phyloP scores from a whole-genome alignment of 75 land plant species.

The Cupressus sempervirens region DNA sequence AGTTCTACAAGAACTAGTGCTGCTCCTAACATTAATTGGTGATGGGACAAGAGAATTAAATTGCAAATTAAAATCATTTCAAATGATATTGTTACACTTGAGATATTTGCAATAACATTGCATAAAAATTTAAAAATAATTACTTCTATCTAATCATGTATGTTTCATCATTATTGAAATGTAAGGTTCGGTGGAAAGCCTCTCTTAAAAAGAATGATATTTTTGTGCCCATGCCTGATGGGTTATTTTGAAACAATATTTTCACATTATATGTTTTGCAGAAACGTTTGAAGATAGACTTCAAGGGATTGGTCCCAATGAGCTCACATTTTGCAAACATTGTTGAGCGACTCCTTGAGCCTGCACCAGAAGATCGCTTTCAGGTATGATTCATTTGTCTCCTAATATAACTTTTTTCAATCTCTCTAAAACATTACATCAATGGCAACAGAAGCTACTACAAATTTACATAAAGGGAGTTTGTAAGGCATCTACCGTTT shows the following conservation, averaged over 20 bases:
- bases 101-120: neutral
- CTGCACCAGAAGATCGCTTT: conserved; percentile 52
- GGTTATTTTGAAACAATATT: neutral
- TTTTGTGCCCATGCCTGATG: neutral
- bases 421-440: neutral
- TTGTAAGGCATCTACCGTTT: neutral
- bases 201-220: neutral
- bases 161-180: neutral
- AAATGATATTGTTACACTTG: neutral
- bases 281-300: conserved; percentile 46
- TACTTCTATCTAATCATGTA: neutral
- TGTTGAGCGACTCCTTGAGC: conserved; percentile 42
- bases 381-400: conserved; percentile 22
- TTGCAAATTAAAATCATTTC: neutral
- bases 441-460: neutral
- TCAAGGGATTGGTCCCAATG: conserved; percentile 27
- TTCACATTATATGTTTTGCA: conserved; percentile 8
- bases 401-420: neutral
- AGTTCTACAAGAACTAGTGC: too few relatives aligned
- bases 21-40: too few relatives aligned
- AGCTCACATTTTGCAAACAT: conserved; percentile 21
- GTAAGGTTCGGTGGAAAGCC: too few relatives aligned
- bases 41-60: too few relatives aligned
- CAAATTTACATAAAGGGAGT: neutral
- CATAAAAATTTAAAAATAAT: neutral